Evolutionary conservation across 106 monocot species (phyloP).

Genomic region (Dioscorea alata): DNA sequence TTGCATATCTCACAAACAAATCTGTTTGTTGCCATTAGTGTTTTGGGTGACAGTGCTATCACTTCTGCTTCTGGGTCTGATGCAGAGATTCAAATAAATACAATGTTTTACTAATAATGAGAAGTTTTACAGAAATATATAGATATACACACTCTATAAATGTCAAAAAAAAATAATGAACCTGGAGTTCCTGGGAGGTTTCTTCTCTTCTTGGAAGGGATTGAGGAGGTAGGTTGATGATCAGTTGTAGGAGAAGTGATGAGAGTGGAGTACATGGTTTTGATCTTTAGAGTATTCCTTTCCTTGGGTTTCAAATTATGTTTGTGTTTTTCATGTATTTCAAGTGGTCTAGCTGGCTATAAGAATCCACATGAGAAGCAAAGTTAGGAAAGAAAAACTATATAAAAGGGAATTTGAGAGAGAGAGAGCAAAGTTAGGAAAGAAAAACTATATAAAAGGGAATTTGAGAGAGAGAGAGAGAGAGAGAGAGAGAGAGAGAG

Average conservation of each 20-base stretch:
- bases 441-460: background rate
- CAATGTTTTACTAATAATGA: no score
- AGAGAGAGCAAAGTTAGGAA: background rate
- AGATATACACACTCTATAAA: background rate
- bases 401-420: background rate
- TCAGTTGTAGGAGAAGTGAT: slow-evolving; percentile 13
- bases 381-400: background rate
- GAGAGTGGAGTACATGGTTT: slow-evolving; percentile 8
- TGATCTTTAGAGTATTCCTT: no score
- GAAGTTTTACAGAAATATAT: no score
- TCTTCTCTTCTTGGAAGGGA: slow-evolving; percentile 8
- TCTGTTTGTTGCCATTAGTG: slow-evolving; percentile 28
- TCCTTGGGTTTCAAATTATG: no score
- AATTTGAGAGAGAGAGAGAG: background rate
- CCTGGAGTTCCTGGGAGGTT: slow-evolving; percentile 12
- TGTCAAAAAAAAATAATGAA: background rate
- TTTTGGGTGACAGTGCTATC: slow-evolving; percentile 23
- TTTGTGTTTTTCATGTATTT: no score
- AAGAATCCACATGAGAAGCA: no score
- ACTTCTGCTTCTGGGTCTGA: slow-evolving; percentile 31
- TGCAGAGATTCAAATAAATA: background rate
- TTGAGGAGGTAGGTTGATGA: slow-evolving; percentile 12
- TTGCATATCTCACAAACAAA: slow-evolving; percentile 34
- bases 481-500: slow-evolving; percentile 12
- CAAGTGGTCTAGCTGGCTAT: no score